Evolutionary conservation across 805 yeast genomes (phyloP).

Genomic region (Teunomyces kruisii): DNA sequence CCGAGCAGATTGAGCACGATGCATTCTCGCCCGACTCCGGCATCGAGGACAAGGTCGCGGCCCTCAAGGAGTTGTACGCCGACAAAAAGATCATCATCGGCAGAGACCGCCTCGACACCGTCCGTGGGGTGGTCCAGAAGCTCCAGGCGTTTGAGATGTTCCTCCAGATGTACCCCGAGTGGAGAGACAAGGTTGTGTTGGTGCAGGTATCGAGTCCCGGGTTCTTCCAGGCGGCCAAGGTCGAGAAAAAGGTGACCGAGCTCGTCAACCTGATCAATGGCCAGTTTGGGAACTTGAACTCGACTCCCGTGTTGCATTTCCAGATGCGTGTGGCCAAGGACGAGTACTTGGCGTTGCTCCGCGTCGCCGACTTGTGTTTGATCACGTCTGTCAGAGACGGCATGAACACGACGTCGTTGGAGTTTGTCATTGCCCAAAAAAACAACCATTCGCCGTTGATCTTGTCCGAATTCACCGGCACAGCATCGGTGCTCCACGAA

Average conservation of each 20-base stretch:
- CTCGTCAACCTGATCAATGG: conserved; percentile 80
- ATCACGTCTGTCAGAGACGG: conserved; percentile 94
- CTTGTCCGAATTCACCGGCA: conserved; percentile 91
- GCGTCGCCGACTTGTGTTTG: conserved; percentile 87
- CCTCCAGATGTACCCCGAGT: conserved; percentile 86
- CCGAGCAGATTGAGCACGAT: conserved; percentile 62
- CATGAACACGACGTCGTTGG: conserved; percentile 92
- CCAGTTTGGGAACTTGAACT: conserved; percentile 76
- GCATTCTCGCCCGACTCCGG: conserved; percentile 40
- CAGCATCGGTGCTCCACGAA: conserved; percentile 66
- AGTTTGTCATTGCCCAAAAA: conserved; percentile 86
- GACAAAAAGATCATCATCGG: conserved; percentile 84
- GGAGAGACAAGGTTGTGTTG: conserved; percentile 82
- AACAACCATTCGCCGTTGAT: conserved; percentile 72
- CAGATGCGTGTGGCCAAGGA: conserved; percentile 85
- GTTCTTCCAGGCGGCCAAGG: conserved; percentile 54
- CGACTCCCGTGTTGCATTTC: conserved; percentile 88
- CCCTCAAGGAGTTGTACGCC: conserved; percentile 61
- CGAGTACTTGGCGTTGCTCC: conserved; percentile 82
- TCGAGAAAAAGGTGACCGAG: conserved; percentile 83
- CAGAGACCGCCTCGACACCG: conserved; percentile 87
- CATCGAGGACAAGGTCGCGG: conserved; percentile 62
- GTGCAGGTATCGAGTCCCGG: conserved; percentile 91
- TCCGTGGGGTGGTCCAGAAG: conserved; percentile 92
- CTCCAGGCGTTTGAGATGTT: conserved; percentile 87